phyloP scores from a whole-genome alignment of 2,329 filamentous ascomycete genomes.

The Aspergillus spinulosporus region DNA sequence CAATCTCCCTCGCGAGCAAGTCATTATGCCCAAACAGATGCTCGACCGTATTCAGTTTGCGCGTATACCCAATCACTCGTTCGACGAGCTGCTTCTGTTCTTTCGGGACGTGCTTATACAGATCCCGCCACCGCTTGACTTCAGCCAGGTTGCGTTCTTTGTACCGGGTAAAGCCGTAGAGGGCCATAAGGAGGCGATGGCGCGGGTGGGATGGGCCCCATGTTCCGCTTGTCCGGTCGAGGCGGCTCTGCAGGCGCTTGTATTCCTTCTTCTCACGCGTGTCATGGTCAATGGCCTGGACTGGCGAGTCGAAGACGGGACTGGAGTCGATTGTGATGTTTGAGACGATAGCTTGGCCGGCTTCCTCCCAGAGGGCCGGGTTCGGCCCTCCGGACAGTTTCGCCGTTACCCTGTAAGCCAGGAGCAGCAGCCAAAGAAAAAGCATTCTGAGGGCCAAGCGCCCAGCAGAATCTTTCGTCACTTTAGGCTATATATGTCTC shows the following conservation, averaged over 20 bases:
- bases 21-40: slow-evolving; percentile 49
- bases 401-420: not conserved
- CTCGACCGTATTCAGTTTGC: slow-evolving; percentile 52
- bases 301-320: not conserved
- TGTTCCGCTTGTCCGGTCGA: slow-evolving; percentile 19
- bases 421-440: not conserved
- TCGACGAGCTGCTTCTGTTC: slow-evolving; percentile 53
- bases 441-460: not conserved
- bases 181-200: slow-evolving; percentile 28
- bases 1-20: slow-evolving; percentile 49
- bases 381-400: not conserved
- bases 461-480: too few relatives aligned
- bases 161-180: slow-evolving; percentile 30
- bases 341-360: slow-evolving; percentile 17
- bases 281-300: not conserved
- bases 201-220: slow-evolving; percentile 27
- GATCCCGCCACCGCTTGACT: slow-evolving; percentile 23
- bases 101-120: slow-evolving; percentile 25
- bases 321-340: slow-evolving; percentile 12
- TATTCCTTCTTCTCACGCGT: slow-evolving; percentile 16
- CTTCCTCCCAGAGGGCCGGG: not conserved
- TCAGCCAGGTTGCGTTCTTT: slow-evolving; percentile 24
- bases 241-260: slow-evolving; percentile 18
- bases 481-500: too few relatives aligned
- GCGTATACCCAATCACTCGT: slow-evolving; percentile 57